A percentile compares a stretch with the other conserved stretches of the same genome.
Evolutionary conservation across 2,329 filamentous ascomycete genomes (phyloP).

Genomic region (Pezicula neosporulosa): DNA sequence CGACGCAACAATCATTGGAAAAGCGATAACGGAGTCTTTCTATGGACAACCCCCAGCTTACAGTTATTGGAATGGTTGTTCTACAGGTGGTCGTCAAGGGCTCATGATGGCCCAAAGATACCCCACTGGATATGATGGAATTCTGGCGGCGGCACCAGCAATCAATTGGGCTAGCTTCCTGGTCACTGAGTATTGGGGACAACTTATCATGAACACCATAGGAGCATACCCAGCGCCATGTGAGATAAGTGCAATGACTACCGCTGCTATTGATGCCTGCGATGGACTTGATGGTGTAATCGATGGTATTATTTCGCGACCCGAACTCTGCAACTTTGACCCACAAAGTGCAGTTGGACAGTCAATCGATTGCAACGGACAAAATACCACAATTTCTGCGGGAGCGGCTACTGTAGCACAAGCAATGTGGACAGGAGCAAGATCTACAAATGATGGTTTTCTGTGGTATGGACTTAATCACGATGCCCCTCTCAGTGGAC

Average conservation of each 20-base stretch:
- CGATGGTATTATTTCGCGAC: constrained; percentile 12
- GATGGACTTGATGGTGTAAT: constrained; percentile 15
- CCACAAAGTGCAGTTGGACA: constrained; percentile 4
- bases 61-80: constrained; percentile 36
- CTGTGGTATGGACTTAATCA: constrained; percentile 8
- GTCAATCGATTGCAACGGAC: constrained; percentile 7
- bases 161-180: constrained; percentile 22
- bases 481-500: constrained; percentile 1
- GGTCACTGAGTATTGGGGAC: constrained; percentile 6
- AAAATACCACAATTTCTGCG: constrained; percentile 1
- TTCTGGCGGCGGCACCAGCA: constrained; percentile 34
- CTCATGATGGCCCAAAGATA: constrained; percentile 33
- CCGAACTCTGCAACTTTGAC: constrained; percentile 11
- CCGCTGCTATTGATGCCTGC: constrained; percentile 8
- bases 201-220: constrained; percentile 12
- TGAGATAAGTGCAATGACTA: constrained; percentile 7
- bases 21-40: constrained; percentile 28
- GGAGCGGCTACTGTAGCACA: constrained; percentile 4
- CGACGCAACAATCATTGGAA: constrained; percentile 31
- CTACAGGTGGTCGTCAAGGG: constrained; percentile 35
- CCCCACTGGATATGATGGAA: constrained; percentile 35
- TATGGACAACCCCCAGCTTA: constrained; percentile 30
- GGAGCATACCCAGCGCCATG: constrained; percentile 6
- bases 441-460: not conserved
- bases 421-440: constrained; percentile 6